phyloP scores from a whole-genome alignment of 164 flowering plant species.

The Stephania japonica region DNA sequence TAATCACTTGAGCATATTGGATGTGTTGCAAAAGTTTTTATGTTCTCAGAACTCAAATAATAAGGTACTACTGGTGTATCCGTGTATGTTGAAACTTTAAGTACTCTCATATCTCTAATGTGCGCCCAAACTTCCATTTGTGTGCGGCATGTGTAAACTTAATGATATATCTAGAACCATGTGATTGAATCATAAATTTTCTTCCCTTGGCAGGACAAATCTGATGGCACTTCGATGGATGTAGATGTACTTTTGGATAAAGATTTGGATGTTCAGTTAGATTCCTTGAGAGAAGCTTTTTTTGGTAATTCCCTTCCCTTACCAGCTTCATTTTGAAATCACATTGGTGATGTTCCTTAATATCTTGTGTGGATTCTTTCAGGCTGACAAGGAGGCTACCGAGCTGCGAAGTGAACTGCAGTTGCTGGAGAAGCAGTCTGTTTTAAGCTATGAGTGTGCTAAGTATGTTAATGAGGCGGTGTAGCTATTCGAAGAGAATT shows the following conservation, averaged over 20 bases:
- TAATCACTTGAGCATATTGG: not conserved
- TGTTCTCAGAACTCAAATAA: no score
- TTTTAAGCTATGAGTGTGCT: conserved; percentile 26
- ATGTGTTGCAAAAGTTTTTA: not conserved
- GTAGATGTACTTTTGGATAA: conserved; percentile 33
- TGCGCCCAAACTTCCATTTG: not conserved
- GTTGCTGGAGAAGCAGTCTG: conserved; percentile 45
- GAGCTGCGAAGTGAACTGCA: conserved; percentile 49
- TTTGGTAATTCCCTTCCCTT: no score
- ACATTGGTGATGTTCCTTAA: no score
- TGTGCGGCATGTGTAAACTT: not conserved
- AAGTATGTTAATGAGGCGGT: conserved; percentile 48
- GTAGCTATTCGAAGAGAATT: conserved; percentile 37
- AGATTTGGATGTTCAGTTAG: no score
- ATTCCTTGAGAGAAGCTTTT: no score
- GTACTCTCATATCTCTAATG: no score
- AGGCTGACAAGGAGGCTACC: conserved; percentile 55
- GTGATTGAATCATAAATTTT: not conserved
- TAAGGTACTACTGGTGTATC: no score
- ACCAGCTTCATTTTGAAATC: no score
- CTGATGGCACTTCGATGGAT: conserved; percentile 23
- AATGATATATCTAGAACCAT: not conserved
- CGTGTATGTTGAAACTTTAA: no score
- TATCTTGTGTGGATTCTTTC: no score
- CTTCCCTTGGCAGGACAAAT: conserved; percentile 23